Base-by-base conservation (phyloP, 208 protist species). In the Trypanosoma cruzi region DNA sequence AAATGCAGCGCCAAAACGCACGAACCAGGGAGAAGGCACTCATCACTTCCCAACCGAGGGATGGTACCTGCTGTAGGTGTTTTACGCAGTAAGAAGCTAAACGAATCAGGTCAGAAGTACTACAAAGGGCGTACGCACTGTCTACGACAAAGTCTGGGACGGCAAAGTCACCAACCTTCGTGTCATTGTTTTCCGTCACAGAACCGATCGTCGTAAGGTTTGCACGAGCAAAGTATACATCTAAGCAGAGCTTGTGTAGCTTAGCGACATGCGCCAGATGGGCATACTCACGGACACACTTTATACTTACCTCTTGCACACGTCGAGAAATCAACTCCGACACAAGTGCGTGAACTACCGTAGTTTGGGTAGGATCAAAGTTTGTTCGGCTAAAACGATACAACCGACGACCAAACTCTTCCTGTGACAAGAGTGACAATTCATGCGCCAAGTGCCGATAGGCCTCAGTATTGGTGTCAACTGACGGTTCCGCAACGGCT, bases 301-400 rank as follows among this genome's bases (percentile, higher is more conserved):
- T 84, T 18, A 72, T 46, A 4, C 63, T 52, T 29, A 84, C 60
- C 26, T 73, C 62, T 18, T 62, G 42, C 53, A 89, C 44, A 32
- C 83, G 82, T 26, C 79, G 58, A 14, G 54, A 52, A 46, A 88
- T 65, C 31, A 88, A 61, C 60, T 91, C 83, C 32, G 56, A 53
- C 10, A 94, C 69, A 49, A 88, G 75, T 3, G 81, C 84, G 64
- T 84, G 81, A 14, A 89, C 78, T 29, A 75, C 56, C 3, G 64
- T 66, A 5, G 72, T 71, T 36, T 88, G 77, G 5, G 53, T 66
- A 0, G 37, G 54, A 29, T 77, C 78, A 75, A 91, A 89, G 63
- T 88, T 85, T 8, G 72, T 69, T 29, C 83, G 80, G 53, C 88
- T 94, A 68, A 91, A 94, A 6, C 79, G 77, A 60, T 90, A 74